A percentile compares a stretch with the other conserved stretches of the same genome.
Conservation (phyloP, 257 asterid species). For the Salvia miltiorrhiza region DNA sequence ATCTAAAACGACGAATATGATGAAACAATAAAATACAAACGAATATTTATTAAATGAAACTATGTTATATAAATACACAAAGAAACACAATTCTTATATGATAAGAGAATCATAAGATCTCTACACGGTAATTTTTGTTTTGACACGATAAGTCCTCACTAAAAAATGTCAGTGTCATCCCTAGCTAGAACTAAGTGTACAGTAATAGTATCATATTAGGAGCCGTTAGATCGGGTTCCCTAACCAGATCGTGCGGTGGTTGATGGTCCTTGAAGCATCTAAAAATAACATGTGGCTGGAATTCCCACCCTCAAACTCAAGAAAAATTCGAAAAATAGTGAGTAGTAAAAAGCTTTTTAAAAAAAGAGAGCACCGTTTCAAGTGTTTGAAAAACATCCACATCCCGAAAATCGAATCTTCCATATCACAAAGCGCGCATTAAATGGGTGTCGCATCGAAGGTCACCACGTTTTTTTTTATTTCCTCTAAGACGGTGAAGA, state of each 20-base stretch:
- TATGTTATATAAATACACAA: no score
- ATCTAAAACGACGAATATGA: no score
- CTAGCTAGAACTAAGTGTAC: not conserved
- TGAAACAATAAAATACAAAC: no score
- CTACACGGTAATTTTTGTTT: no score
- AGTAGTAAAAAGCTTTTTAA: not conserved
- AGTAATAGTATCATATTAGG: not conserved
- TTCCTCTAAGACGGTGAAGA: constrained; percentile 94
- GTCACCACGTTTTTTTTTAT: constrained; percentile 62
- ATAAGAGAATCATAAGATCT: no score
- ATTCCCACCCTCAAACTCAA: constrained; percentile 1
- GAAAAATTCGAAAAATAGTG: not conserved
- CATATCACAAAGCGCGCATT: constrained; percentile 88
- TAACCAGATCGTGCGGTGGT: constrained; percentile 4
- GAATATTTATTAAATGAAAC: no score
- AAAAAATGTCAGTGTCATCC: not conserved
- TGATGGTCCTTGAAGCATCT: constrained; percentile 3
- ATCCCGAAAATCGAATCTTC: constrained; percentile 92
- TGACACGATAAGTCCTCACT: no score
- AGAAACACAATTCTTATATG: no score
- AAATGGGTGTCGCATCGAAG: constrained; percentile 71
- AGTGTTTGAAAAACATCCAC: constrained; percentile 64
- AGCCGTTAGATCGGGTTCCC: constrained; percentile 7
- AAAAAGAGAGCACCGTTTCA: constrained; percentile 6
- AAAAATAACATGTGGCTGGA: not conserved